Base-by-base conservation (phyloP, 1,284 basidiomycete genomes). In the Ustilago tritici region DNA sequence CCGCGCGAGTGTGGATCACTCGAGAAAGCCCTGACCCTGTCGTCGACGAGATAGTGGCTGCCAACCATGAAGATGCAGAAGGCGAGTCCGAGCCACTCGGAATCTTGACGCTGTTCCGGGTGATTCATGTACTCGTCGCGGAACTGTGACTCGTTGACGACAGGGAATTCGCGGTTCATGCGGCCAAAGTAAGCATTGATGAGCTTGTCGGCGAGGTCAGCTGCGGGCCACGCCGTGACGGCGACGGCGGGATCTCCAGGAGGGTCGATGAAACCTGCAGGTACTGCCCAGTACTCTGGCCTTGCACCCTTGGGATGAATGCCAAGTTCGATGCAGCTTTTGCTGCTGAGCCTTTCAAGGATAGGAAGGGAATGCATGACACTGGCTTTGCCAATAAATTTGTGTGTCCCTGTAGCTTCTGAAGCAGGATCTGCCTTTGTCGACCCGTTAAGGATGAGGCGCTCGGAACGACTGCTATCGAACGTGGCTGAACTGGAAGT, bases 351-450 rank as follows among this genome's bases (percentile, higher is more conserved):
- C 36, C 59, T 75, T 40, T 82, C 72, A 56, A 82, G 64, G 6
- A 78, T 41, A 6, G 77, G 79, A 8, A 83, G 50, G 43, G 80
- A 56, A 14, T 80, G 80, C 71, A 82, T 77, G 55, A 61, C 66
- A 49, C 80, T 80, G 4, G 81, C 78, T 46, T 80, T 83, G 43
- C 81, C 81, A 32, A 82, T 61, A 41, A 82, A 83, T 31, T 70
- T 69, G 70, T 74, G 71, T 7, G 63, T 65, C 0, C 56, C 69
- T 1, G 53, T 43, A 12, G 47, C 40, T 10, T 53, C 38, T 12
- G 38, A 52, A 15, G 17, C 12, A 15, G 47, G 31, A 11, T 46
- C 46, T 28, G 14, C 46, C 34, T 53, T 59, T 11, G 14, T 31
- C 9, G 12, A 17, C 7, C 69, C 66, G 15, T 60, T 57, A 14